These are phyloP conservation scores for Colletotrichum sp. DNA, from an alignment of 2,329 filamentous ascomycete species.

Conservation along the genomic window DNA sequence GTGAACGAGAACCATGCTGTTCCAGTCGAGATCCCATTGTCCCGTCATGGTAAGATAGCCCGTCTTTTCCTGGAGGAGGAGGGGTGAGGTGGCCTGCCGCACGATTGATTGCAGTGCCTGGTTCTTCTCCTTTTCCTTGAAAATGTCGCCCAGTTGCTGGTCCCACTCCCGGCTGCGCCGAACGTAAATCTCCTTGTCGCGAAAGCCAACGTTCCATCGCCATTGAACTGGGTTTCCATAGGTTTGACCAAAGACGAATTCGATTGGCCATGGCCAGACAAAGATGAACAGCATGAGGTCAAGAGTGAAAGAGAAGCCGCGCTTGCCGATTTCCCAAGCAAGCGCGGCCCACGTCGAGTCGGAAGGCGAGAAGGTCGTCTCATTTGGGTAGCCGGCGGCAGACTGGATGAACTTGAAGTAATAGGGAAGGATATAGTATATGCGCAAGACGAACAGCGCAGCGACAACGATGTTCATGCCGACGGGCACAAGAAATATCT, in stretches of 20 bases:
- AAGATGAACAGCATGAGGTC: constrained; percentile 75
- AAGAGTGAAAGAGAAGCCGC: constrained; percentile 70
- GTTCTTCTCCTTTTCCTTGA: constrained; percentile 53
- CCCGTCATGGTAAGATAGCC: constrained; percentile 86
- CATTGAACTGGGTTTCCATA: constrained; percentile 70
- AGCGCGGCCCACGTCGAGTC: constrained; percentile 62
- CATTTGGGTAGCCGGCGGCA: constrained; percentile 68
- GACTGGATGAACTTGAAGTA: constrained; percentile 73
- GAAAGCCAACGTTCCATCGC: constrained; percentile 78
- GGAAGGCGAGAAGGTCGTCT: constrained; percentile 66
- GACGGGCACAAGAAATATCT: constrained; percentile 81
- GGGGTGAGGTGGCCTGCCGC: constrained; percentile 69
- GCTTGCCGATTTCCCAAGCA: constrained; percentile 57
- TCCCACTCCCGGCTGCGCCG: constrained; percentile 79
- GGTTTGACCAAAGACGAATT: constrained; percentile 67
- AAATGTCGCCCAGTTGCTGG: constrained; percentile 57
- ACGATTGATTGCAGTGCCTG: constrained; percentile 67
- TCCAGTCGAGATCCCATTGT: constrained; percentile 89
- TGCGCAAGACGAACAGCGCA: constrained; percentile 68
- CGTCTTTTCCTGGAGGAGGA: constrained; percentile 76
- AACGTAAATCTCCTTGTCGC: constrained; percentile 80
- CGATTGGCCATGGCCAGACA: constrained; percentile 74
- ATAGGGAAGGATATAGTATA: constrained; percentile 70
- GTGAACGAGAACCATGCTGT: constrained; percentile 77
- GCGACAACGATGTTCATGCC: constrained; percentile 75